phyloP scores from a whole-genome alignment of 805 yeast species.

The Candida tammaniensis region DNA sequence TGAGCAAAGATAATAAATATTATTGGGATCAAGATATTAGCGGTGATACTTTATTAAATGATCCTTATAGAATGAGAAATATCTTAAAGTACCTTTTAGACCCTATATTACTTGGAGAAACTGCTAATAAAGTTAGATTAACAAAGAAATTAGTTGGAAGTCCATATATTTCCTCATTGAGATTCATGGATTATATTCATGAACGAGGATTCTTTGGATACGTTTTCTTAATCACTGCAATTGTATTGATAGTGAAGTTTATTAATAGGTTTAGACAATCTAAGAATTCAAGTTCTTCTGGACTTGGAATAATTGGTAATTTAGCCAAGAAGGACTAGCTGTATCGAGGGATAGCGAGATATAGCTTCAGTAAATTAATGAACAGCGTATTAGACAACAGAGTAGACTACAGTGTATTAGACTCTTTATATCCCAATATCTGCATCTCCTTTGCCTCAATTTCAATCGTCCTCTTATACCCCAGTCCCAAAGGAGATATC shows the following conservation, averaged over 20 bases:
- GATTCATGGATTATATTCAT: slow-evolving; percentile 45
- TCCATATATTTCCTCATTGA: slow-evolving; percentile 38
- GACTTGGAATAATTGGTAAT: slow-evolving; percentile 21
- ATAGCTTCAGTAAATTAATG: too few species aligned
- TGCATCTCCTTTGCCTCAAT: slow-evolving; percentile 29
- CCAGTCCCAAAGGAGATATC: slow-evolving; percentile 23
- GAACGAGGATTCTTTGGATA: slow-evolving; percentile 46
- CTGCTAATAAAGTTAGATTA: slow-evolving; percentile 9
- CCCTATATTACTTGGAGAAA: slow-evolving; percentile 21
- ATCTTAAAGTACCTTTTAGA: slow-evolving; percentile 39
- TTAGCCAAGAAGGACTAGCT: slow-evolving; percentile 19
- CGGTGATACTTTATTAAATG: slow-evolving; percentile 37
- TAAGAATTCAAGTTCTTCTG: not conserved
- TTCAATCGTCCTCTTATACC: slow-evolving; percentile 37
- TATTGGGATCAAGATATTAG: slow-evolving; percentile 30
- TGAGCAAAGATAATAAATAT: slow-evolving; percentile 41
- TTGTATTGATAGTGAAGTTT: slow-evolving; percentile 1
- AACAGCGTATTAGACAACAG: too few species aligned
- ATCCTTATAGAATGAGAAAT: slow-evolving; percentile 29
- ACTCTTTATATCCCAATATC: slow-evolving; percentile 16
- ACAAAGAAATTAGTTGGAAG: slow-evolving; percentile 36
- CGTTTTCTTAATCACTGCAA: slow-evolving; percentile 4
- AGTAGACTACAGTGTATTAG: too few species aligned
- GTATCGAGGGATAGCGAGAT: too few species aligned
- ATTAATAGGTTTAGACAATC: not conserved